Evolutionary conservation across 768 basidiomycete genomes (phyloP).

Genomic region (Termitomyces sp.): DNA sequence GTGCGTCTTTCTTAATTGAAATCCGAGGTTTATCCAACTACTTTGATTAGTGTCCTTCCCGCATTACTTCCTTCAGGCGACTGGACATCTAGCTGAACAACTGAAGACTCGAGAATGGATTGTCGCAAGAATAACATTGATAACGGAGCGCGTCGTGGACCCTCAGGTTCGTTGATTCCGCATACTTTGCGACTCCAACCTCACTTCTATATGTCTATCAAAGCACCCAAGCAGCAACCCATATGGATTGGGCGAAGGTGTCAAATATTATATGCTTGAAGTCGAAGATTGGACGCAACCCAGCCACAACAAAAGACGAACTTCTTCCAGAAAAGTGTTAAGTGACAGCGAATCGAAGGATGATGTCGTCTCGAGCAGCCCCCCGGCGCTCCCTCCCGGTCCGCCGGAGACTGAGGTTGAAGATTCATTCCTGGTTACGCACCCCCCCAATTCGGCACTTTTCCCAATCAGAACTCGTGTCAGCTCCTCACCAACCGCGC

Average conservation of each 20-base stretch:
- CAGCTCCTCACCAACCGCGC: conserved; percentile 62
- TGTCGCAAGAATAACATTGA: conserved; percentile 86
- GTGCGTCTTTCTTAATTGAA: conserved; percentile 34
- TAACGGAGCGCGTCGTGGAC: conserved; percentile 81
- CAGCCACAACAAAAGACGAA: conserved; percentile 55
- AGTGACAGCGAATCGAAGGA: conserved; percentile 35
- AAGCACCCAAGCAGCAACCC: conserved; percentile 84
- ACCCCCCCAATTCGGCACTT: conserved; percentile 61
- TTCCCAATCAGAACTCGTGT: conserved; percentile 60
- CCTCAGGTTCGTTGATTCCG: conserved; percentile 44
- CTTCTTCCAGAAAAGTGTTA: conserved; percentile 45
- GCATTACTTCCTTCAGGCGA: conserved; percentile 93
- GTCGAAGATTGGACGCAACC: conserved; percentile 92
- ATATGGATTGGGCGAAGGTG: conserved; percentile 82
- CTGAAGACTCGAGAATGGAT: conserved; percentile 92
- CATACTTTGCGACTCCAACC: not conserved
- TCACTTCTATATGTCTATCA: conserved; percentile 1
- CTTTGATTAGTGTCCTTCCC: conserved; percentile 77
- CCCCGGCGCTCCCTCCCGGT: conserved; percentile 47
- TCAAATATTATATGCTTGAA: conserved; percentile 91
- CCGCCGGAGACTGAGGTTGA: conserved; percentile 71
- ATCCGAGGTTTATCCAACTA: conserved; percentile 29
- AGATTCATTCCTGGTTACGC: conserved; percentile 61
- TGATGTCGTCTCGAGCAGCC: conserved; percentile 24
- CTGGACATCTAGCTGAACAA: conserved; percentile 82